Evolutionary conservation across 352 stramenopile species (phyloP).

Genomic region (Pythium guiyangense): DNA sequence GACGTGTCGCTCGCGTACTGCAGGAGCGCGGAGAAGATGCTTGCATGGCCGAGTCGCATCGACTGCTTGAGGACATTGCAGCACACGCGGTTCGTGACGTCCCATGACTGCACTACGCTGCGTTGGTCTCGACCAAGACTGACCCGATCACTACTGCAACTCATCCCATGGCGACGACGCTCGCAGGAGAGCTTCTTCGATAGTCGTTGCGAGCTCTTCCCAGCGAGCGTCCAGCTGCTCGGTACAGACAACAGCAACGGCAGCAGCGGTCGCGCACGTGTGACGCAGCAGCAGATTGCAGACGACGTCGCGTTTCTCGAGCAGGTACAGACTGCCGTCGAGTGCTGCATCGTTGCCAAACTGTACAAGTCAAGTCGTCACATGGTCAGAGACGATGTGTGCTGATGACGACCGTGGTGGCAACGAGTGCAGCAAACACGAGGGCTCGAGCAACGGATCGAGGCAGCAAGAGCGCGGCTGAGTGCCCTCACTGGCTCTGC

Average conservation of each 20-base stretch:
- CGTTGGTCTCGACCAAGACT: neutral
- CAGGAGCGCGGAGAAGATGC: conserved; percentile 24
- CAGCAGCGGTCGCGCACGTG: too few relatives aligned
- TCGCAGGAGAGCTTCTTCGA: conserved; percentile 18
- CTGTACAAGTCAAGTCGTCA: too few relatives aligned
- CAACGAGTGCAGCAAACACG: conserved; percentile 13
- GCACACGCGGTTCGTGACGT: conserved; percentile 10
- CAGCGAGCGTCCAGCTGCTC: conserved; percentile 16
- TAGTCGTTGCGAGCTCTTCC: conserved; percentile 19
- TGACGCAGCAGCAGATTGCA: conserved; percentile 1
- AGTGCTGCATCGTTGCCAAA: neutral
- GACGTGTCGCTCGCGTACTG: too few relatives aligned
- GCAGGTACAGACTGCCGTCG: conserved; percentile 3
- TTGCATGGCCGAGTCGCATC: conserved; percentile 13
- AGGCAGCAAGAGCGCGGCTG: conserved; percentile 8
- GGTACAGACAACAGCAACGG: neutral
- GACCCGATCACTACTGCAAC: neutral
- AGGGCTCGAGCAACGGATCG: conserved; percentile 13
- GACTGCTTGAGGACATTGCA: conserved; percentile 20
- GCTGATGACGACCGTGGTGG: neutral
- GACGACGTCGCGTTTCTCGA: conserved; percentile 12
- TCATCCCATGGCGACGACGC: too few relatives aligned
- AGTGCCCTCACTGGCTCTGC: conserved; percentile 1
- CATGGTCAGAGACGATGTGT: neutral
- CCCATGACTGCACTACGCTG: neutral